Base-by-base conservation (phyloP, 2,329 filamentous ascomycete genomes). In the Epichloe amarillans region DNA sequence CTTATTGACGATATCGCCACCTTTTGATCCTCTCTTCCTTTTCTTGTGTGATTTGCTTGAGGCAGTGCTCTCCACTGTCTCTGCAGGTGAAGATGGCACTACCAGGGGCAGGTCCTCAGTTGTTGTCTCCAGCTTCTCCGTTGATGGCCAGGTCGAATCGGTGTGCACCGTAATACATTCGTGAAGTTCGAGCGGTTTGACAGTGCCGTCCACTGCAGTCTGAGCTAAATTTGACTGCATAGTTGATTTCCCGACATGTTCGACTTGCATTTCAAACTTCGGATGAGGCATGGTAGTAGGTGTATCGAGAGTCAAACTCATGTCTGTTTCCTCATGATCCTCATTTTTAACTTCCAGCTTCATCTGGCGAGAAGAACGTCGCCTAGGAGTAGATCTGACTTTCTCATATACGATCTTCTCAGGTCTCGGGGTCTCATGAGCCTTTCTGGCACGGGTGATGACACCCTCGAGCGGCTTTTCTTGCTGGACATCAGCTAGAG, bases 11-110 rank as follows among this genome's bases (percentile, higher is more conserved):
- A 46, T 47, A 45, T 62, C 61, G 7, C 54, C 46, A 17, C 6
- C 14, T 53, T 55, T 48, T 40, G 56, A 23, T 53, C 60, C 63
- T 49, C 64, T 62, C 58, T 68, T 68, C 37, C 58, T 60, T 52
- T 59, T 62, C 42, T 46, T 30, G 42, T 37, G 26, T 40, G 46
- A 14, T 50, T 46, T 17, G 26, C 52, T 39, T 49, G 44, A 23
- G 19, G 46, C 17, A 4, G 44, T 39, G 3, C 43, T 44, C 5
- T 53, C 49, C 15, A 42, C 11, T 15, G 48, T 39, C 17, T 54
- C 52, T 6, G 53, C 17, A n/a, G 62, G 56, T 15, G 60, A 62
- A 11, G 60, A 61, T 30, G 60, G 57, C n/a, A 60, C 51, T 5
- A 62, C 52, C 5, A 51, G 55, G 11, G 46, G 46, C 2, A 53